A percentile compares a stretch with the other conserved stretches of the same genome.
phyloP scores from a whole-genome alignment of 1,284 basidiomycete genomes.

The Tausonia pullulans region DNA sequence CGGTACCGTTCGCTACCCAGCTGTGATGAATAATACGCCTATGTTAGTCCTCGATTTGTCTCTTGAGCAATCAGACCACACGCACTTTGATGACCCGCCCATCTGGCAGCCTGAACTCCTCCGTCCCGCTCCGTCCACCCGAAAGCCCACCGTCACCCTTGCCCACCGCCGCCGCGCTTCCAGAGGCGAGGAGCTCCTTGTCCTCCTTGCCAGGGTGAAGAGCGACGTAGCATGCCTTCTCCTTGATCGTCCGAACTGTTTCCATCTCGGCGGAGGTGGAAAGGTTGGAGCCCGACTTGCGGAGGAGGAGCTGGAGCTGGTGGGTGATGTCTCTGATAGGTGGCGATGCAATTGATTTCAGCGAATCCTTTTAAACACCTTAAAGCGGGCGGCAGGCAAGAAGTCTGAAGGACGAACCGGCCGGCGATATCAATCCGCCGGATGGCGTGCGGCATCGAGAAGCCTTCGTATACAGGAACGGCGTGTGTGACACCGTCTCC shows the following conservation, averaged over 20 bases:
- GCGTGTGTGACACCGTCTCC: slow-evolving; percentile 98
- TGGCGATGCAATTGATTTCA: neutral
- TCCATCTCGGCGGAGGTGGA: slow-evolving; percentile 96
- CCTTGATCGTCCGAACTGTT: slow-evolving; percentile 94
- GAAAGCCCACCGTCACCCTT: slow-evolving; percentile 1
- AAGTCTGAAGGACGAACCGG: slow-evolving; percentile 42
- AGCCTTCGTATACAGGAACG: slow-evolving; percentile 97
- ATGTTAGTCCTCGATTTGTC: neutral
- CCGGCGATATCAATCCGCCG: slow-evolving; percentile 92
- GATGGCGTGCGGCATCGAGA: slow-evolving; percentile 98
- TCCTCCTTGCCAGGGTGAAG: slow-evolving; percentile 87
- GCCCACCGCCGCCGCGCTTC: slow-evolving; percentile 16
- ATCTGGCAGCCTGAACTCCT: slow-evolving; percentile 91
- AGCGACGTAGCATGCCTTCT: slow-evolving; percentile 93
- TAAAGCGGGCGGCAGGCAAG: neutral
- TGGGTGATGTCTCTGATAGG: slow-evolving; percentile 80
- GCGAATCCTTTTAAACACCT: neutral
- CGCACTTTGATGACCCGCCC: slow-evolving; percentile 82
- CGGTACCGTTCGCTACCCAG: slow-evolving; percentile 91
- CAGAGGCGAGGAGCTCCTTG: slow-evolving; percentile 50
- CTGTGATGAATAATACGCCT: slow-evolving; percentile 36
- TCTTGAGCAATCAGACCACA: slow-evolving; percentile 11
- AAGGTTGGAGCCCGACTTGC: slow-evolving; percentile 88
- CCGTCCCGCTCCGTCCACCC: slow-evolving; percentile 34
- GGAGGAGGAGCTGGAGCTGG: slow-evolving; percentile 81